Base-by-base conservation (phyloP, 1,284 basidiomycete genomes). In the Somion occarium region DNA sequence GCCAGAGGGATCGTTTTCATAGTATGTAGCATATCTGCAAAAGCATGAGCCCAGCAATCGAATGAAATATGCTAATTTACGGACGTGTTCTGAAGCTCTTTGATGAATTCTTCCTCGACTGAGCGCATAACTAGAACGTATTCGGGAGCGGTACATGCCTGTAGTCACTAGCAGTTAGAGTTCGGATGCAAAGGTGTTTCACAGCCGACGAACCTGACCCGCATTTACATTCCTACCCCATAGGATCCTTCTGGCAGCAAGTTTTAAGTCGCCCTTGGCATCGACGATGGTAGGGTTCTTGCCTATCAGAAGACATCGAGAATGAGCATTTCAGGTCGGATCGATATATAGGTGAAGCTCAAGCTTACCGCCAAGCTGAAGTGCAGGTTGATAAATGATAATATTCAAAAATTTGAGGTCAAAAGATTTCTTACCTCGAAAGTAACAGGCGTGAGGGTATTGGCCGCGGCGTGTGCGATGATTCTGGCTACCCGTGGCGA, bases 241-340 rank as follows among this genome's bases (percentile, higher is more conserved):
- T 37, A 94, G 69, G 47, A 92, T 74, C n/a, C 89, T 77, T 41
- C 74, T 75, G 0, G 84, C 83, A 0, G 82, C 74, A 3, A 73
- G 65, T 53, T 78, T 73, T 49, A 90, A 64, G 61, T 91, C 80
- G 56, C 76, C 78, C 44, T 73, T 76, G 1, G 86, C 73, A 61
- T 93, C 88, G 45, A 96, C 72, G 58, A 94, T 78, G 11, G 85
- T 87, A 2, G 93, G 93, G 11, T 83, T 89, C 70, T 96, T 96
- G 46, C 91, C 90, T 47, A 12, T n/a, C 13, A 37, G 24, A 26
- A 7, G 38, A 51, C 26, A 13, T 5, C 7, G 22, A 11, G n/a
- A n/a, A n/a, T n/a, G n/a, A n/a, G n/a, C n/a, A n/a, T n/a, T 13
- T 25, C 9, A 22, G 44, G 22, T 18, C 7, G 11, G 15, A 18